phyloP scores from a whole-genome alignment of 768 basidiomycete species.

The Pleurotus salmoneostramineus region DNA sequence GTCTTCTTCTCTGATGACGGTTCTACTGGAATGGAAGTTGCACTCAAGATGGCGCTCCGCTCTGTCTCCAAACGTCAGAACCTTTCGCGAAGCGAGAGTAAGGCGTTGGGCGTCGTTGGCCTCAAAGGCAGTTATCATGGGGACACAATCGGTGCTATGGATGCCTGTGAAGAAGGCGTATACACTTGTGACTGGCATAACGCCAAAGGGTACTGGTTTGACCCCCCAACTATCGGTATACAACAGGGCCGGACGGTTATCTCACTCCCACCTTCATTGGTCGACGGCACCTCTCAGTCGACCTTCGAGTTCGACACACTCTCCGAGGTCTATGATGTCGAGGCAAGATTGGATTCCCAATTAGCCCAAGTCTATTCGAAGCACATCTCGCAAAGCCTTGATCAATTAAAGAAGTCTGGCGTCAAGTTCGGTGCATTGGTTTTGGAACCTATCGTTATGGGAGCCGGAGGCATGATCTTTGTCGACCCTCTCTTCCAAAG shows the following conservation, averaged over 20 bases:
- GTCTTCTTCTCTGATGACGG: constrained; percentile 96
- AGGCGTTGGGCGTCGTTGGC: constrained; percentile 73
- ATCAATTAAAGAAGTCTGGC: constrained; percentile 35
- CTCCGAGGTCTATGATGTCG: constrained; percentile 56
- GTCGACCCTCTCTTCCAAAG: constrained; percentile 97
- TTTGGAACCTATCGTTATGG: constrained; percentile 90
- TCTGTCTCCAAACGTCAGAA: constrained; percentile 46
- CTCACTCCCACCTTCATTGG: constrained; percentile 47
- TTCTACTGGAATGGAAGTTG: constrained; percentile 96
- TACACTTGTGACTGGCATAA: constrained; percentile 97
- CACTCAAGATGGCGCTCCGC: constrained; percentile 92
- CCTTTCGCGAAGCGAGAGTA: constrained; percentile 27
- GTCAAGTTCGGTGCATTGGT: constrained; percentile 69
- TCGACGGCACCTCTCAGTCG: constrained; percentile 17
- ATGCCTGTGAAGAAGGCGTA: constrained; percentile 87
- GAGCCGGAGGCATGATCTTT: constrained; percentile 96
- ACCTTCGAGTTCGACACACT: constrained; percentile 9
- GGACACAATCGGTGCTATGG: constrained; percentile 97
- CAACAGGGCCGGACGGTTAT: constrained; percentile 54
- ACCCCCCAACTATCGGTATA: constrained; percentile 77
- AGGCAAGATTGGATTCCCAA: constrained; percentile 49
- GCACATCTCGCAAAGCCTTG: constrained; percentile 53
- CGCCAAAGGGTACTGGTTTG: constrained; percentile 91
- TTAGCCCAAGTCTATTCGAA: constrained; percentile 62
- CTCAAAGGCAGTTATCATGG: constrained; percentile 94